A percentile compares a stretch with the other conserved stretches of the same genome.
These are phyloP conservation scores for Vitis rupestris DNA, from an alignment of 164 flowering plant genomes.

Conservation along the genomic window DNA sequence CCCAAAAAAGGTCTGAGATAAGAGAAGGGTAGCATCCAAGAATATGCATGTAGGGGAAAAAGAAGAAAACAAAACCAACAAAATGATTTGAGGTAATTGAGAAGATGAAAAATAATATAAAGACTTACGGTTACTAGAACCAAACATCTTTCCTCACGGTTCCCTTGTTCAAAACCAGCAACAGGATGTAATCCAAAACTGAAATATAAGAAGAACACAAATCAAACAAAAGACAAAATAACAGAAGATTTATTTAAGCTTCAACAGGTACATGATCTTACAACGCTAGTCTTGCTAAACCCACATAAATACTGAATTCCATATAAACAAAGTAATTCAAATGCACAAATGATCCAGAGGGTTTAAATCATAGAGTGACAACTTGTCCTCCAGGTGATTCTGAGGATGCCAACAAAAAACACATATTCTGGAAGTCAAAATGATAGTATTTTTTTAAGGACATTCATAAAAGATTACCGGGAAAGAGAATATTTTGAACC, in stretches of 20 bases:
- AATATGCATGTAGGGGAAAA: neutral
- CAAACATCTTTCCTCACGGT: slow-evolving; percentile 37
- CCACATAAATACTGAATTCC: no score
- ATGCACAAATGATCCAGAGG: no score
- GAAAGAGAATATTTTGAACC: no score
- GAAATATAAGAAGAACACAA: neutral
- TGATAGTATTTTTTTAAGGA: no score
- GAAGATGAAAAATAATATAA: neutral
- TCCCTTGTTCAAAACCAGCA: neutral
- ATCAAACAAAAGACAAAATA: neutral
- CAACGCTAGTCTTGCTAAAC: no score
- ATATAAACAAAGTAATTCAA: no score
- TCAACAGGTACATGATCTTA: no score
- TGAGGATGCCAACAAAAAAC: no score
- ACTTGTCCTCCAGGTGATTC: no score
- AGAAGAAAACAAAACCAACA: slow-evolving; percentile 4
- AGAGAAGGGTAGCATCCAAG: neutral
- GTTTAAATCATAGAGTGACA: no score
- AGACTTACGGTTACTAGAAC: slow-evolving; percentile 46
- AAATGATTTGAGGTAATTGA: neutral
- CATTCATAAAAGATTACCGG: no score
- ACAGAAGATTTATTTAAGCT: neutral
- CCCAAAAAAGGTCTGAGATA: neutral
- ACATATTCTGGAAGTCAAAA: no score
- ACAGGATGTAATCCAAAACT: slow-evolving; percentile 9